Base-by-base conservation (phyloP, 2,329 filamentous ascomycete species). In the Hyphodiscus sp. region DNA sequence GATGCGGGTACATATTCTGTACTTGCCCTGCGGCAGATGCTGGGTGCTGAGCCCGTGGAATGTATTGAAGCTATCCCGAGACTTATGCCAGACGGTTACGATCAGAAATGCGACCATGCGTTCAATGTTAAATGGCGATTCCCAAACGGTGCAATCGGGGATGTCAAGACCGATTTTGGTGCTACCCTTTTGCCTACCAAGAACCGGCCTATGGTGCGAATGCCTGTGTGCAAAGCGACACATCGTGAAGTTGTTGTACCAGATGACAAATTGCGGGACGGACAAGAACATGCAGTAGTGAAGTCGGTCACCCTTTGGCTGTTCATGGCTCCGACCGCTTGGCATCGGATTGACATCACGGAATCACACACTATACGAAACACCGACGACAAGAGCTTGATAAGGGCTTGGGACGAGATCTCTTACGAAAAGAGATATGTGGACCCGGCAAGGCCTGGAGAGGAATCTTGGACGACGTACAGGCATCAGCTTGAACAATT, bases 161-260 rank as follows among this genome's bases (percentile, higher is more conserved):
- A 68, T 26, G 61, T 68, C 4, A 50, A 65, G 18, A 63, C 59
- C 2, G 68, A 65, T 15, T 49, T 73, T 13, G 54, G 57, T 43
- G 52, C 29, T 49, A 9, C 16, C 23, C 20, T n/a, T 29, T 29
- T 20, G 20, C 8, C 30, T 19, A 47, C 20, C 13, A 29, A 8
- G 26, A 3, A 29, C 61, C 50, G 59, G 62, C 67, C 68, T 58
- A 61, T 29, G 51, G 55, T 54, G 61, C 61, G 45, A 58, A 63
- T 44, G 57, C 68, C 59, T 42, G 55, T 18, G 29, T 51, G 49
- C 7, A 47, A 46, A 42, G 62, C 58, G 7, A 61, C 77, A 75
- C 61, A 85, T 75, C 18, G 75, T 74, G 52, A 76, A 70, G 44
- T 71, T 61, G 20, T 74, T 71, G 53, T 80, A 71, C 57, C 82